Base-by-base conservation (phyloP, 1,284 basidiomycete species). In the Cryptococcus sp. region DNA sequence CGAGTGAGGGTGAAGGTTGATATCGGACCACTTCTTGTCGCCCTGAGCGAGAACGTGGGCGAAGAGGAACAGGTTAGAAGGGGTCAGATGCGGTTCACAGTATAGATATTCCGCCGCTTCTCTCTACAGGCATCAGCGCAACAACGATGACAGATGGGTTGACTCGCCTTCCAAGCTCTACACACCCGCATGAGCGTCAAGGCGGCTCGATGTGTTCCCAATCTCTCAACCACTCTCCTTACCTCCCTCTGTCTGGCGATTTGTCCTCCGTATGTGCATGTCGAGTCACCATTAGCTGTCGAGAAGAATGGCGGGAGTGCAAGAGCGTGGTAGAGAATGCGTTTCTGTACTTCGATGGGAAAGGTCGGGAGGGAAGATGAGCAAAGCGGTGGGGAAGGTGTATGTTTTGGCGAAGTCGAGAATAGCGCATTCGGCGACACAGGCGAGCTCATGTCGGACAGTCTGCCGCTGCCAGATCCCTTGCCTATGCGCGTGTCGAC, bases 1-100 rank as follows among this genome's bases (percentile, higher is more conserved):
- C 1, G 86, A 89, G 64, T 84, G 85, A 0, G 85, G 85, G 60
- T 87, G 87, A 37, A 87, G 78, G 45, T 86, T 80, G 51, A 91
- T 82, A 48, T 86, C 86, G 59, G 88, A 86, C 88, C 88, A 91
- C 62, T 79, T 80, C 59, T 81, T 77, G 56, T 92, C 88, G 18
- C 83, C 82, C 19, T 63, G 58, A 50, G 77, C 71, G 3, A 91
- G 75, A 22, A 75, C 76, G 22, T 72, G 56, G 9, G 80, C 75
- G 53, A 91, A 82, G 40, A 74, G 76, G 47, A 80, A 75, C 25
- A 91, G 73, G 9, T 78, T 72, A 16, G 66, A 50, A 10, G 80
- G 59, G 9, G 67, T 68, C 33, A 87, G 68, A 26, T 71, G 69
- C 14, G 86, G 78, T 31, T 75, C 73, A 16, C 79, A 72, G 64